Conservation (phyloP, 768 basidiomycete species). For the Kwoniella europaea region DNA sequence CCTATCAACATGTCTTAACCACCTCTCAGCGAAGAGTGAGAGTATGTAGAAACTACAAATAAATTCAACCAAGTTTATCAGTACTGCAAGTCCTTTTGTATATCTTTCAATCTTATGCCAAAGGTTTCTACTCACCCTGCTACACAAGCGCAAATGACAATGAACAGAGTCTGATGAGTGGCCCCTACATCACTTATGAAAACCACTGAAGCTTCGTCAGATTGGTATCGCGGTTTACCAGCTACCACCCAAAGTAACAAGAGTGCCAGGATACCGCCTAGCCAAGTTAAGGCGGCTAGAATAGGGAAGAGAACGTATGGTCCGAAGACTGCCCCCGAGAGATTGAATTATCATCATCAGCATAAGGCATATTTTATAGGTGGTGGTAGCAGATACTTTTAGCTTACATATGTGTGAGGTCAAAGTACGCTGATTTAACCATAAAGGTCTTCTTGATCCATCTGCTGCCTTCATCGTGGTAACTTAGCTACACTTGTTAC, state of each 20-base stretch:
- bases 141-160: conserved; percentile 38
- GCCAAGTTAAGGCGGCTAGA: conserved; percentile 49
- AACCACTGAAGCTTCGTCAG: conserved; percentile 52
- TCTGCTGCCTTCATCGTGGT: conserved; percentile 17
- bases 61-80: neutral
- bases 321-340: conserved; percentile 44
- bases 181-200: conserved; percentile 59
- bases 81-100: neutral
- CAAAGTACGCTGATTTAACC: conserved; percentile 48
- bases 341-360: too few species aligned
- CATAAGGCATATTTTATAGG: too few species aligned
- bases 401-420: conserved; percentile 49
- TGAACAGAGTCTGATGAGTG: conserved; percentile 46
- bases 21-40: conserved; percentile 57
- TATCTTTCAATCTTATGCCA: neutral
- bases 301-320: conserved; percentile 54
- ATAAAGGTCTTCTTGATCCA: conserved; percentile 34
- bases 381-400: too few species aligned
- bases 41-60: conserved; percentile 55
- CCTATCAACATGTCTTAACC: conserved; percentile 59
- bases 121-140: conserved; percentile 27
- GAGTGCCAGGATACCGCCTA: conserved; percentile 53
- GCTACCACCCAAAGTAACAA: conserved; percentile 49
- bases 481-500: too few species aligned
- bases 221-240: conserved; percentile 54